phyloP scores from a whole-genome alignment of 2,329 filamentous ascomycete genomes.

The Penicillium crustosum region DNA sequence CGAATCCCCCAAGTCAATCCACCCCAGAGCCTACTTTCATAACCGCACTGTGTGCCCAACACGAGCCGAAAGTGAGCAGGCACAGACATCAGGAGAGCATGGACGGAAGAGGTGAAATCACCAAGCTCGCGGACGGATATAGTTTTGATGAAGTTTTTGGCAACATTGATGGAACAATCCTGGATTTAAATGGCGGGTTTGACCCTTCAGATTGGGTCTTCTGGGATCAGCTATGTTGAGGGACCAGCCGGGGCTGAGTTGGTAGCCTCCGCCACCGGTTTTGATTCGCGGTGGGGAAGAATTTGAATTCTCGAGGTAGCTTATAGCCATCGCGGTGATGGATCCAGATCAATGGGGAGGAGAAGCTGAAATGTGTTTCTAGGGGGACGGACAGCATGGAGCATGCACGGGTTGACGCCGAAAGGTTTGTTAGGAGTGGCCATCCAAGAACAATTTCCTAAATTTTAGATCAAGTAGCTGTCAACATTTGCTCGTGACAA shows the following conservation, averaged over 20 bases:
- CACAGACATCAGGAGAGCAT: neutral
- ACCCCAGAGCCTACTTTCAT: slow-evolving; percentile 14
- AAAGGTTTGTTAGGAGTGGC: no score
- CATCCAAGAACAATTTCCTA: no score
- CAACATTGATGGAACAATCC: neutral
- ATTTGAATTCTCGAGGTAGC: no score
- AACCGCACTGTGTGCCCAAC: slow-evolving; percentile 7
- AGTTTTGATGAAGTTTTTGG: neutral
- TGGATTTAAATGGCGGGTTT: neutral
- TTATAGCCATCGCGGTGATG: no score
- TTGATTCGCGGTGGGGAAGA: neutral
- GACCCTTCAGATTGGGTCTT: slow-evolving; percentile 5
- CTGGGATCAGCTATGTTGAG: neutral
- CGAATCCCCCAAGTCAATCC: slow-evolving; percentile 6
- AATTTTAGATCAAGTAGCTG: no score
- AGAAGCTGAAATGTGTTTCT: no score
- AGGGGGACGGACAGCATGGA: no score
- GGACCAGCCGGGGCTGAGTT: neutral
- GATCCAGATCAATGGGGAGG: no score
- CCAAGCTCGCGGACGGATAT: neutral
- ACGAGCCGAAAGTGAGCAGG: neutral
- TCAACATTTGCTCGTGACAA: no score
- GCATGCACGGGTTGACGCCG: no score
- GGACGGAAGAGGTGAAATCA: neutral
- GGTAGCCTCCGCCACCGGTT: neutral